Base-by-base conservation (phyloP, 208 protist species). In the Trypanosoma theileri region DNA sequence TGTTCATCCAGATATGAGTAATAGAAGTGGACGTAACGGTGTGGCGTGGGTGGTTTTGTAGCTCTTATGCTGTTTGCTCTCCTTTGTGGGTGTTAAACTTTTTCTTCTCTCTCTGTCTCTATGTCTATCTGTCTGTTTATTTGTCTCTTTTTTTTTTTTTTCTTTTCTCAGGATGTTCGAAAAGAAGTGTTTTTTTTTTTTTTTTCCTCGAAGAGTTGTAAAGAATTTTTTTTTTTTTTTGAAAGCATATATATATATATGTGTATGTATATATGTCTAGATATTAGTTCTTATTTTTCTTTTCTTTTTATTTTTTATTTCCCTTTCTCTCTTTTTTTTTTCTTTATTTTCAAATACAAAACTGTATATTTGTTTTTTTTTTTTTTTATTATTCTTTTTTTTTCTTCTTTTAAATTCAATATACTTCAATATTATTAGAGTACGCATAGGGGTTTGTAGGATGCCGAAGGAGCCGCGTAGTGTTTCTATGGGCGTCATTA, bases 401-500 rank as follows among this genome's bases (percentile, higher is more conserved):
- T 14, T n/a, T 35, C 9, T 57, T 57, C 9, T 35, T 61, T 17
- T 13, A 46, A 31, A 42, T 14, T 7, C 13, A 22, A 8, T 17
- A 26, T n/a, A 56, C 4, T 56, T 21, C 10, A 56, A 44, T 21
- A 44, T 42, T 45, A 44, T 60, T 31, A 12, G 56, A 28, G 31
- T 13, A 56, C 52, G 17, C 40, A 40, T n/a, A 14, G 40, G 17
- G 56, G 35, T 35, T 35, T 58, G 26, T 52, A 40, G 24, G 48
- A 96, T 93, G 90, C 90, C 85, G 57, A 93, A 93, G 75, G 86
- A 75, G 55, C 45, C 65, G 0, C 80, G 87, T 17, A 63, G 79
- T 42, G 86, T 92, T 75, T 76, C 90, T 12, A 96, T 96, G 87
- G 85, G 87, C 65, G 78, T 96, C 76, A 93, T 93, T 73, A 83